Conservation (phyloP, 768 basidiomycete species). For the Steccherinum ochraceum region DNA sequence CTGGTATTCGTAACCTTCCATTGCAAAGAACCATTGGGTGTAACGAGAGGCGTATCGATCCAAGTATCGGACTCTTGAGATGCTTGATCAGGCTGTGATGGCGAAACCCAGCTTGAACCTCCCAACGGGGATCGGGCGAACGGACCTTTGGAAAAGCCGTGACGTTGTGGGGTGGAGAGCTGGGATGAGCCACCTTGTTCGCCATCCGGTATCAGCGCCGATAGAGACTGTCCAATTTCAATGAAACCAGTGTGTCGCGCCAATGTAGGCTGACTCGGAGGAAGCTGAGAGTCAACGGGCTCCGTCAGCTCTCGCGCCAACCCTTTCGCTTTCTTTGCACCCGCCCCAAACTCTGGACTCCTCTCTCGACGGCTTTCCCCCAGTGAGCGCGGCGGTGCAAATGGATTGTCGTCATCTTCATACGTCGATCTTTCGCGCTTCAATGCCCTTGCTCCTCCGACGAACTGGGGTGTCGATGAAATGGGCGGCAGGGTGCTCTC, state of each 20-base stretch:
- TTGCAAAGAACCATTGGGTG: conserved; percentile 49
- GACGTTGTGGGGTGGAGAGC: not conserved
- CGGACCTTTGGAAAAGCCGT: not conserved
- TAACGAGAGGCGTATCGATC: conserved; percentile 46
- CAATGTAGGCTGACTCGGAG: not conserved
- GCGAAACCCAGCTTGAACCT: not conserved
- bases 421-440: conserved; percentile 33
- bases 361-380: too few species aligned
- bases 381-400: not conserved
- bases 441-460: conserved; percentile 31
- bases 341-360: not conserved
- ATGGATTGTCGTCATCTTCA: conserved; percentile 20
- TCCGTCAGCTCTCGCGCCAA: conserved; percentile 1
- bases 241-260: not conserved
- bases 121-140: not conserved
- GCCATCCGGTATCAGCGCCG: not conserved
- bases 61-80: conserved; percentile 42
- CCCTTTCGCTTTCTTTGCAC: not conserved
- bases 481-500: conserved; percentile 62
- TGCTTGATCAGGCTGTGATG: not conserved
- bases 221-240: not conserved
- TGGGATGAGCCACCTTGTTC: not conserved
- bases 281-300: not conserved
- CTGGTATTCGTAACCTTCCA: conserved; percentile 20
- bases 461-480: conserved; percentile 38